Evolutionary conservation across 176 grass and related monocot genomes (phyloP), one percentile per base, ranked within the genome.

Genomic region (Aegilops tauschii): DNA sequence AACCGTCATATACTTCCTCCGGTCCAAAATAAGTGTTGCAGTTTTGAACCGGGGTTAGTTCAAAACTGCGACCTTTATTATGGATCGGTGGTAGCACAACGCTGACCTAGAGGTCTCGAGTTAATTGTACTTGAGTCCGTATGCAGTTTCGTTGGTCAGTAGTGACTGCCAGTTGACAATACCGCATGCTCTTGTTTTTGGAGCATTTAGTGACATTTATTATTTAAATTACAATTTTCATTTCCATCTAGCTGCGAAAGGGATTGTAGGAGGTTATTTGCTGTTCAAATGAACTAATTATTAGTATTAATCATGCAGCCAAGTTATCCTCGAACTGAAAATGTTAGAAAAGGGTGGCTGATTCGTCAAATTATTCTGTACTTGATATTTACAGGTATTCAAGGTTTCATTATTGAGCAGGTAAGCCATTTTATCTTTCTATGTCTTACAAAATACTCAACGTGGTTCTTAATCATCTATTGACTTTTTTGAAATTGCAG

Each of bases 371-470:
- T 98, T 91, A 88, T 98, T 78, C 87, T 96, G 36, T 91, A 69
- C 73, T 84, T 98, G 69, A 88, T 94, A 76, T 98, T 95, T 89
- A 98, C 96, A 80, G 93, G 96, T 85, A 74, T 96, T 36, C 95
- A 94, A 85, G 93, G 96, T 62, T 98, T 98, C 79, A 98, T 96
- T 69, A 93, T 98, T 87, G 96, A 98, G 88, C 96, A 98, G 81
- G 96, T 98, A 92, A 92, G 88, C n/a, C 14, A 28, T 73, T 83
- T 47, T 70, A 68, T 62, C 10, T 9, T 66, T 58, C n/a, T 67
- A 37, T 77, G 13, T 70, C 8, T 49, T 61, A 2, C 69, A 14
- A 69, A 85, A 68, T 88, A 76, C 58, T 85, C 29, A 64, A 64
- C 34, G 6, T 5, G 45, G 5, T 47, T 76, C 69, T 85, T 87